Base-by-base conservation (phyloP, 1,139 yeast genomes). In the Geotrichum phurueaensis region DNA sequence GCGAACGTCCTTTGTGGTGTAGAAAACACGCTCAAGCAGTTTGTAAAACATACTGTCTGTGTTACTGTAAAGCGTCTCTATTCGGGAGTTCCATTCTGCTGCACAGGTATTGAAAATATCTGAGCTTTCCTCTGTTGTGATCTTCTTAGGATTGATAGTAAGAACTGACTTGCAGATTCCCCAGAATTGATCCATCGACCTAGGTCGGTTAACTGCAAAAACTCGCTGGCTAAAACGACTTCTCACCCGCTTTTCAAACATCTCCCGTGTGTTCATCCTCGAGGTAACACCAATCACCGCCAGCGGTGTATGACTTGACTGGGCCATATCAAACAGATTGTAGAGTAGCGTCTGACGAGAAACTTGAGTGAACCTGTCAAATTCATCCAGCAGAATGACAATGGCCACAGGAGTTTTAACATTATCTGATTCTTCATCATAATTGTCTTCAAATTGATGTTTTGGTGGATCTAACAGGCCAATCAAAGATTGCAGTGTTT, bases 161-260 rank as follows among this genome's bases (percentile, higher is more conserved):
- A 55, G 47, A 4, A 56, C 33, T 18, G 68, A 61, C 62, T 69
- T 51, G 65, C 74, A 64, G 76, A 72, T 66, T 62, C 70, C 50
- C 74, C 73, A 63, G 68, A 76, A 68, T 66, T 70, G 53, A 57
- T 67, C 73, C 75, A 78, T 59, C 60, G 74, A 62, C 54, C 65
- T 55, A 56, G 86, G 78, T 59, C 84, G 85, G 51, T 81, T 81
- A 53, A 90, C 77, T 45, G 82, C 79, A 43, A 89, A 79, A 1
- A 88, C 76, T 58, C 96, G 76, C 70, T 92, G 97, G 43, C 96
- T 86, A 72, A 92, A 94, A 64, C 99, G 78, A 62, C 96, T 87
- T 66, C 91, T 82, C 0, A 95, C 98, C 67, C 99, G 81, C 69
- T 92, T 94, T 70, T 95, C 99, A 60, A 94, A 77, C 65, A 84